Evolutionary conservation across 106 monocot genomes (phyloP), one percentile per base, ranked within the genome.

Genomic region (Dioscorea alata): DNA sequence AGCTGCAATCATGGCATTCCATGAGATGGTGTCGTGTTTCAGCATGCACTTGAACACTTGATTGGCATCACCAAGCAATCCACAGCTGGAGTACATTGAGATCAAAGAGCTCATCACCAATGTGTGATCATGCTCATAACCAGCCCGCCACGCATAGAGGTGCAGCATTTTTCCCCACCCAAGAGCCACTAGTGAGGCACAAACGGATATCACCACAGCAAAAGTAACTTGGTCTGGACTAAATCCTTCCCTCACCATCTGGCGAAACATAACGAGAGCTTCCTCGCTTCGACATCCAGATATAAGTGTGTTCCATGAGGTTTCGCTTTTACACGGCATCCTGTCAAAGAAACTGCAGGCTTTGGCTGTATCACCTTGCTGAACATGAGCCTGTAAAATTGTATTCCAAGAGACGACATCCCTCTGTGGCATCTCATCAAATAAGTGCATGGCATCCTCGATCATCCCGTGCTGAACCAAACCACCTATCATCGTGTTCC

Each of bases 401-500:
- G 80, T 83, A 65, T 89, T 89, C 82, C 80, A 89, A 5, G 89
- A 85, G 2, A 89, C 85, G 12, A 85, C 70, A 57, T 89, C 89
- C 60, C 63, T 80, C n/a, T 49, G 48, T 0, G 86, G 86, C 82
- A 87, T 82, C 50, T 68, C 61, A 15, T 14, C 4, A 56, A 91
- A 91, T 60, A 91, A 68, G 20, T 53, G 60, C 50, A 87, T 60
- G 28, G 91, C 91, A 21, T 87, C 82, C 8, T 85, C 80, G 18
- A 87, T 61, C 84, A 69, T 70, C 1, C 68, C 73, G 61, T 82
- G 84, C 72, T 58, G 69, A 8, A 85, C 75, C 12, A 82, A 80
- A 1, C 91, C 87, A 48, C 73, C 77, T 73, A 91, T 82, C 87
- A 92, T 91, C 2, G 80, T 87, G 63, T 91, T 91, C 84, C 91